phyloP scores from a whole-genome alignment of 1,139 yeast genomes.

The Taphrina pruni region DNA sequence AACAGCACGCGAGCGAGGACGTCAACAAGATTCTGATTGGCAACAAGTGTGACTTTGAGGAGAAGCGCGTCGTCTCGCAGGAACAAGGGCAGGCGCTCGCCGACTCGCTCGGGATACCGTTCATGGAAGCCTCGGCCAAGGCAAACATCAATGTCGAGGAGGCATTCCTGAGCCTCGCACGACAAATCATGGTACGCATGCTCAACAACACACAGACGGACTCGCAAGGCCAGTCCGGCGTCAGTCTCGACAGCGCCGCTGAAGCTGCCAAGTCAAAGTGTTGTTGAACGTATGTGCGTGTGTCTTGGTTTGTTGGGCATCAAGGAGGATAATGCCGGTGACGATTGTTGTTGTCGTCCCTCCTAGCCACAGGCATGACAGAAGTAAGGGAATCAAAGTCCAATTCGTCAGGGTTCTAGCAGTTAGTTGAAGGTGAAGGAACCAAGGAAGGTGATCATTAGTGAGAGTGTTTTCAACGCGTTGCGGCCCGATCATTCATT shows the following conservation, averaged over 20 bases:
- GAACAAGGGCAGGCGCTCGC: constrained; percentile 93
- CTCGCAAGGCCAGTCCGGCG: constrained; percentile 21
- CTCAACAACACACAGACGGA: constrained; percentile 32
- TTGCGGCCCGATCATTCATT: background rate
- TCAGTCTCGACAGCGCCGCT: constrained; percentile 22
- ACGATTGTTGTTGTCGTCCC: background rate
- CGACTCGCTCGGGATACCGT: constrained; percentile 83
- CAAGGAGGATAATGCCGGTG: too few relatives aligned
- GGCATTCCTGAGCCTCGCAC: constrained; percentile 88
- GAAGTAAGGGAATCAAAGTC: background rate
- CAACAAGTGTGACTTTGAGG: constrained; percentile 85
- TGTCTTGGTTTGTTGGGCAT: too few relatives aligned
- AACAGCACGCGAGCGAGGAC: constrained; percentile 94
- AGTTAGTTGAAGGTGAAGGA: too few relatives aligned
- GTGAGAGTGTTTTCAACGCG: background rate
- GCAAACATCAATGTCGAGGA: constrained; percentile 90
- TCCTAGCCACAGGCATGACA: background rate
- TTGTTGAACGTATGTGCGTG: constrained; percentile 5
- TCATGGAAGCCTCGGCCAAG: constrained; percentile 95
- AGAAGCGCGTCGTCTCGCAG: constrained; percentile 71
- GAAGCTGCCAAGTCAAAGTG: constrained; percentile 33
- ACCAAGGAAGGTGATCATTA: background rate
- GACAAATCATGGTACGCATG: constrained; percentile 48
- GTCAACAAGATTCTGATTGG: constrained; percentile 94
- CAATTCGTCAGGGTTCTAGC: too few relatives aligned